These are phyloP conservation scores for Teunomyces gatunensis DNA, from an alignment of 805 yeast genomes.

Conservation along the genomic window DNA sequence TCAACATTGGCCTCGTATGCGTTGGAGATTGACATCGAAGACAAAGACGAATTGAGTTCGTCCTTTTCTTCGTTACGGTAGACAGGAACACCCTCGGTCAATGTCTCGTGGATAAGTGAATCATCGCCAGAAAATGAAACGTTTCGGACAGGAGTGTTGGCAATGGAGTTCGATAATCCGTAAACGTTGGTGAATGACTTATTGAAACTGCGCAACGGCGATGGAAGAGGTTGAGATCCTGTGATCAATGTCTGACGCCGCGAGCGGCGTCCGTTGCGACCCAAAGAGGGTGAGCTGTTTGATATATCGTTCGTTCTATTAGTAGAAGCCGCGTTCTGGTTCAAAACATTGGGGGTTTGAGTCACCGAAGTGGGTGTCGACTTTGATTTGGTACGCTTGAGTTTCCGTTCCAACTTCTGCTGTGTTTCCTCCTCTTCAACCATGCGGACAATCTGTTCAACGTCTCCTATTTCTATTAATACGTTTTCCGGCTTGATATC, in stretches of 20 bases:
- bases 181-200: conserved; percentile 38
- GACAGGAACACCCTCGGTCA: not conserved
- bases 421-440: conserved; percentile 60
- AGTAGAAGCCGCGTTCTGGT: not conserved
- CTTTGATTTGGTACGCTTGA: conserved; percentile 27
- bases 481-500: conserved; percentile 76
- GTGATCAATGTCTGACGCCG: conserved; percentile 77
- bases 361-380: conserved; percentile 9
- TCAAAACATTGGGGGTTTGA: conserved; percentile 1
- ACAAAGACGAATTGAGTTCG: conserved; percentile 35
- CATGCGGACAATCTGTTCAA: conserved; percentile 69
- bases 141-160: conserved; percentile 37
- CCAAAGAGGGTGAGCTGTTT: conserved; percentile 35
- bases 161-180: conserved; percentile 36
- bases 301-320: not conserved
- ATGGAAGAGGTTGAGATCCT: conserved; percentile 91
- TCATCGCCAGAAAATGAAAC: conserved; percentile 8
- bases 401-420: conserved; percentile 40
- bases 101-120: not conserved
- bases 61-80: conserved; percentile 15
- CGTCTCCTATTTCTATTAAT: conserved; percentile 77
- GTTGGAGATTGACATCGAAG: conserved; percentile 42
- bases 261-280: conserved; percentile 49
- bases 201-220: conserved; percentile 68
- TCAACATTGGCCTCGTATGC: conserved; percentile 12